phyloP scores from a whole-genome alignment of 495 filamentous ascomycete species.

The Copromyces sp. region DNA sequence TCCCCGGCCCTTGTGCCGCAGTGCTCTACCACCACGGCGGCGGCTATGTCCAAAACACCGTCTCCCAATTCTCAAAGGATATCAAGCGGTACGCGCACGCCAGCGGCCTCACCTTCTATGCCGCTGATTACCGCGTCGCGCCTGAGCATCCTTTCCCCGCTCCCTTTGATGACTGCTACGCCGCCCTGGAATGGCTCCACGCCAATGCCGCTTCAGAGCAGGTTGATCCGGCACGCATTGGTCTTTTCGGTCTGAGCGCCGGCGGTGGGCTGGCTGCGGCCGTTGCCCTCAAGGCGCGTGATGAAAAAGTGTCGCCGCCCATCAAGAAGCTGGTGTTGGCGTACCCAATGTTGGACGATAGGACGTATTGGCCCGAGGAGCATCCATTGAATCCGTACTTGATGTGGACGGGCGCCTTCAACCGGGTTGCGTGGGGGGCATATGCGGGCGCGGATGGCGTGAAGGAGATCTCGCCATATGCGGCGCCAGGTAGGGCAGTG shows the following conservation, averaged over 20 bases:
- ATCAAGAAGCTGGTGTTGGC: constrained; percentile 23
- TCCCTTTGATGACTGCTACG: constrained; percentile 26
- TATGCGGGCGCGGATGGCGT: constrained; percentile 15
- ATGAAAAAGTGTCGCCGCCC: constrained; percentile 17
- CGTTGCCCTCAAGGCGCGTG: constrained; percentile 23
- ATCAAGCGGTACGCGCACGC: constrained; percentile 14
- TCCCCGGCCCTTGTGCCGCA: constrained; percentile 9
- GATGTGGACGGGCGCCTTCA: constrained; percentile 26
- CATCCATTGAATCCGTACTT: constrained; percentile 18
- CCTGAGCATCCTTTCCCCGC: constrained; percentile 29
- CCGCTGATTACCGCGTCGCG: constrained; percentile 31
- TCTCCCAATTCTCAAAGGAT: constrained; percentile 8
- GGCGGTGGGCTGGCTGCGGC: constrained; percentile 32
- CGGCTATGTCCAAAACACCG: constrained; percentile 25
- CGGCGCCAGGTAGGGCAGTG: constrained; percentile 22
- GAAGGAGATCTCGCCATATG: constrained; percentile 26
- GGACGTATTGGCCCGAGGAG: constrained; percentile 13
- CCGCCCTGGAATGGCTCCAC: constrained; percentile 24
- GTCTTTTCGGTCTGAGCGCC: constrained; percentile 27
- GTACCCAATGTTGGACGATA: constrained; percentile 37
- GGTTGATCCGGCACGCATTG: constrained; percentile 29
- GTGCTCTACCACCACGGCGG: constrained; percentile 32
- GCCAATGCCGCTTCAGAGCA: constrained; percentile 13
- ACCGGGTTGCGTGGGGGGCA: constrained; percentile 23
- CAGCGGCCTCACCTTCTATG: constrained; percentile 19